These are phyloP conservation scores for Phytophthora litchii DNA, from an alignment of 352 stramenopile species.

Conservation along the genomic window DNA sequence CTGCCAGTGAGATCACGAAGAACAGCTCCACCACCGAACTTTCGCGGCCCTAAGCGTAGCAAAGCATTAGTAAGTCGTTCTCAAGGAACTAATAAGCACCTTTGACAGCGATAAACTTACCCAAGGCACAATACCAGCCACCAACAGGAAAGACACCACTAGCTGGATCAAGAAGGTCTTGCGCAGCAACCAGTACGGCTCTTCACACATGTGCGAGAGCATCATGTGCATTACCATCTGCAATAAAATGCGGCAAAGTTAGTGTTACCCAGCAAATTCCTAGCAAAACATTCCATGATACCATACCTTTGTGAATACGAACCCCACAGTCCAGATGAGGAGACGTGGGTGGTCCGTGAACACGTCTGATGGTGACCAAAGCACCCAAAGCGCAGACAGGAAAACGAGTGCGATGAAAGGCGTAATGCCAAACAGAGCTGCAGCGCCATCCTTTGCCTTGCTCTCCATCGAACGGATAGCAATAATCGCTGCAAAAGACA, in stretches of 20 bases:
- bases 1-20: conserved; percentile 69
- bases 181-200: conserved; percentile 84
- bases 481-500: conserved; percentile 47
- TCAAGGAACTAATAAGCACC: neutral
- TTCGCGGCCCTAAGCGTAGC: conserved; percentile 54
- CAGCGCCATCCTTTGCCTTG: conserved; percentile 61
- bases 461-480: conserved; percentile 71
- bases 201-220: conserved; percentile 87
- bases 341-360: conserved; percentile 82
- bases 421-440: conserved; percentile 64
- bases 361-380: conserved; percentile 84
- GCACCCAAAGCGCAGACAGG: conserved; percentile 74
- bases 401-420: conserved; percentile 73
- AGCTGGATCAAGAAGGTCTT: conserved; percentile 82
- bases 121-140: conserved; percentile 75
- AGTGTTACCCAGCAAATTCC: neutral
- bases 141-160: conserved; percentile 63
- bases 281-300: neutral
- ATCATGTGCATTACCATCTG: conserved; percentile 93
- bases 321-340: conserved; percentile 85
- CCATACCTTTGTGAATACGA: conserved; percentile 82
- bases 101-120: conserved; percentile 41
- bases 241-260: neutral
- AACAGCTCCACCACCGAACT: conserved; percentile 76
- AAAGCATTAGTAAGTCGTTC: conserved; percentile 6